Conservation (phyloP, 2,329 filamentous ascomycete species). For the Aspergillus costaricaensis region DNA sequence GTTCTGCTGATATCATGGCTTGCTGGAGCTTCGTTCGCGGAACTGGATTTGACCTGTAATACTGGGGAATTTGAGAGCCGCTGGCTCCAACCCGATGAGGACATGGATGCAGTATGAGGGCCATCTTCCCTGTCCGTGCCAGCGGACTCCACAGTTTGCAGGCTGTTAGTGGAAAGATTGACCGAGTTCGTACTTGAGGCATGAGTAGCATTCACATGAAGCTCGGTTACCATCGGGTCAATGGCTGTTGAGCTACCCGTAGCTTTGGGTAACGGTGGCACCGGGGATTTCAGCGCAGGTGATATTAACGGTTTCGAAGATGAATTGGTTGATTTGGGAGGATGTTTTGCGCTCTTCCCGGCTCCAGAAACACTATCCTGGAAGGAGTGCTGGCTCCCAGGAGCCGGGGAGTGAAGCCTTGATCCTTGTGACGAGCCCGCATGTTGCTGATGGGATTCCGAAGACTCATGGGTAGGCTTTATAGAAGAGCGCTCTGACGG, state of each 20-base stretch:
- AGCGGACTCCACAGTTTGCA: constrained; percentile 33
- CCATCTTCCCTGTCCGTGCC: constrained; percentile 35
- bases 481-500: constrained; percentile 28
- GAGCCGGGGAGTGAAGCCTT: constrained; percentile 40
- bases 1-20: constrained; percentile 25
- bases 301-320: constrained; percentile 44
- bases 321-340: constrained; percentile 46
- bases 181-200: constrained; percentile 36
- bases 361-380: constrained; percentile 30
- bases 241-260: constrained; percentile 36
- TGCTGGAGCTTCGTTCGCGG: constrained; percentile 29
- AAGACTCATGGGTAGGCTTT: constrained; percentile 29
- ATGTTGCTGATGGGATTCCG: constrained; percentile 30
- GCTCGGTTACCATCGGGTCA: constrained; percentile 51
- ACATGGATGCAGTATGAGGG: constrained; percentile 30
- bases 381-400: constrained; percentile 31
- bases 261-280: constrained; percentile 39
- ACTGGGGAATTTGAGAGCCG: constrained; percentile 37
- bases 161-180: constrained; percentile 32
- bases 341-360: constrained; percentile 40
- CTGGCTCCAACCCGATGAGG: constrained; percentile 33
- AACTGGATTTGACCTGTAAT: constrained; percentile 33
- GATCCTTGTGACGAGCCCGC: constrained; percentile 39
- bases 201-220: constrained; percentile 41
- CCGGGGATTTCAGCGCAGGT: constrained; percentile 41